Evolutionary conservation across 805 yeast species (phyloP).

Genomic region (Ogataea glucozyma): DNA sequence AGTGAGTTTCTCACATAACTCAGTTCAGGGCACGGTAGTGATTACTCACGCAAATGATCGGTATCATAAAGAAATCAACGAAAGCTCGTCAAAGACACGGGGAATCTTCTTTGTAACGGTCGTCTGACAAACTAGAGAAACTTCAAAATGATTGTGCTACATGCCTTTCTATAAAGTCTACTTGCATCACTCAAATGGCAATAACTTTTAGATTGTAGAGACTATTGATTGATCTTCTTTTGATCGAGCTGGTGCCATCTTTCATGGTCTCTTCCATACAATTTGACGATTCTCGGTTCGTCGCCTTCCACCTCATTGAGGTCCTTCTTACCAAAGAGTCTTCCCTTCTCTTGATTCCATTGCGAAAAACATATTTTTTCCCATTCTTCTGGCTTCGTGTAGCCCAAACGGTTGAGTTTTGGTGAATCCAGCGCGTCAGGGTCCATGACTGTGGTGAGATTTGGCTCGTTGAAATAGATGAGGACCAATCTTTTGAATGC

Average conservation of each 20-base stretch:
- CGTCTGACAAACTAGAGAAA: too few species aligned
- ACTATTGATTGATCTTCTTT: neutral
- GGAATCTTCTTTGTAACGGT: too few species aligned
- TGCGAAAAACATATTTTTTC: conserved; percentile 40
- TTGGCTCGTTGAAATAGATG: conserved; percentile 46
- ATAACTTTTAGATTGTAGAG: neutral
- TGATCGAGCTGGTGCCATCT: conserved; percentile 43
- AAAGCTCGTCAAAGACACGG: too few species aligned
- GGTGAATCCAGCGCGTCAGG: conserved; percentile 45
- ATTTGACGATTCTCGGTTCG: conserved; percentile 24
- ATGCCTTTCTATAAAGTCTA: too few species aligned
- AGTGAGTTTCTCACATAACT: too few species aligned
- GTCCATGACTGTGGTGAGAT: conserved; percentile 38
- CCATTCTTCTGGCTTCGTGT: conserved; percentile 28
- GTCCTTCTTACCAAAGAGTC: conserved; percentile 41
- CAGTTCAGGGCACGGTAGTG: too few species aligned
- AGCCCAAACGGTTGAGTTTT: conserved; percentile 37
- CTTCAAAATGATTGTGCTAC: too few species aligned
- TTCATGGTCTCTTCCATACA: conserved; percentile 45
- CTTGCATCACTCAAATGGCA: too few species aligned
- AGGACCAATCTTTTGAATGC: conserved; percentile 38
- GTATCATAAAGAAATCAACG: too few species aligned
- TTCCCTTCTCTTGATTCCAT: conserved; percentile 49
- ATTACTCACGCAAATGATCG: too few species aligned
- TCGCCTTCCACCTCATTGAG: conserved; percentile 9